Evolutionary conservation across 1,139 yeast genomes (phyloP).

Genomic region (Blastobotrys illinoisensis): DNA sequence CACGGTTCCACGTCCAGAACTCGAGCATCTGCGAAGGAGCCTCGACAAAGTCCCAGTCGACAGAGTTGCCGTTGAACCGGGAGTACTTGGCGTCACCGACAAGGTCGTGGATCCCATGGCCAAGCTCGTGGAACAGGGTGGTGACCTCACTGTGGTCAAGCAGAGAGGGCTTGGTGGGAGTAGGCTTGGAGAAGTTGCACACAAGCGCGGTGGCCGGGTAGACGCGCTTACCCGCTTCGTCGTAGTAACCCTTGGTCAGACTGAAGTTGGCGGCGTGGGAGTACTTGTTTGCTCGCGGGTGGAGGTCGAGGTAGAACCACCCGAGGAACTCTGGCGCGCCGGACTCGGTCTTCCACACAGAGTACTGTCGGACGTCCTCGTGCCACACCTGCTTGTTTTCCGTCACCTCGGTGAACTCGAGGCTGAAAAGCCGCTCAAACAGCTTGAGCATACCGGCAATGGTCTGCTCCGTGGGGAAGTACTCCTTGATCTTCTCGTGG

Average conservation of each 20-base stretch:
- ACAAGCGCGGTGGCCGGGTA: conserved; percentile 74
- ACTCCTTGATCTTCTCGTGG: conserved; percentile 64
- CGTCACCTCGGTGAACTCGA: conserved; percentile 55
- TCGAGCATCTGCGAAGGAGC: conserved; percentile 89
- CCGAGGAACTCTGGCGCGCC: conserved; percentile 59
- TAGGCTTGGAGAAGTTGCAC: conserved; percentile 79
- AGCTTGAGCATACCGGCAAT: conserved; percentile 61
- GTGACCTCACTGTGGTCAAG: conserved; percentile 74
- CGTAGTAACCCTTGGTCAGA: conserved; percentile 54
- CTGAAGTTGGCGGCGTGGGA: conserved; percentile 85
- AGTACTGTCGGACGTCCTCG: conserved; percentile 66
- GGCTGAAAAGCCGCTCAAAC: conserved; percentile 61
- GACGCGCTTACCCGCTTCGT: conserved; percentile 46
- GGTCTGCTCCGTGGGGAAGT: conserved; percentile 68
- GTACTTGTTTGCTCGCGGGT: conserved; percentile 81
- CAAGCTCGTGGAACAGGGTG: conserved; percentile 85
- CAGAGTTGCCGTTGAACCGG: conserved; percentile 69
- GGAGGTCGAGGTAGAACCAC: conserved; percentile 72
- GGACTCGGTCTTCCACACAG: conserved; percentile 63
- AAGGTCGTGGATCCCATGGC: conserved; percentile 81
- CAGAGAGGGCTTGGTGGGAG: conserved; percentile 64
- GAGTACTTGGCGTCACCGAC: conserved; percentile 61
- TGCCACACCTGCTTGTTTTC: conserved; percentile 53
- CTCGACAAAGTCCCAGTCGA: conserved; percentile 81
- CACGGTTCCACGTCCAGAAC: conserved; percentile 78